Evolutionary conservation across 2,329 filamentous ascomycete species (phyloP).

Genomic region (Colletotrichum eremochloae): DNA sequence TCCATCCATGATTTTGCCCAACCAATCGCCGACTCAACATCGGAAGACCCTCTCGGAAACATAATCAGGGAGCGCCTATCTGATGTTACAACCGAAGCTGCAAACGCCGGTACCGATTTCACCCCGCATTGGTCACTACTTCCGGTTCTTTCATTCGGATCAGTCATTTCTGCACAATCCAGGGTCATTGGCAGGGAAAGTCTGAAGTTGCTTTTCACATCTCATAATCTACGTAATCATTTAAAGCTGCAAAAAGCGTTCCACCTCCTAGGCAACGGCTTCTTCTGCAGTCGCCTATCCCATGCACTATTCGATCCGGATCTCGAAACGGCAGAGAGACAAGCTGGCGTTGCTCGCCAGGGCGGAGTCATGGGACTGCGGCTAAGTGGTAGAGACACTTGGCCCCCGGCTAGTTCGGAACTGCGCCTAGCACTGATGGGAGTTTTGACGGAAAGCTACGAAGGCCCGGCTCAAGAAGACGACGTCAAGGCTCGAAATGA

Average conservation of each 20-base stretch:
- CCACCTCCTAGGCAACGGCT: constrained; percentile 85
- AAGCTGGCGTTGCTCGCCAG: constrained; percentile 75
- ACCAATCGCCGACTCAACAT: constrained; percentile 47
- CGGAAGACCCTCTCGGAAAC: constrained; percentile 43
- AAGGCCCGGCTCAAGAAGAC: constrained; percentile 38
- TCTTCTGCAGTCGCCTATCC: constrained; percentile 84
- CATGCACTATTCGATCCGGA: constrained; percentile 89
- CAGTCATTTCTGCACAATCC: constrained; percentile 80
- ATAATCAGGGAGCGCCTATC: constrained; percentile 51
- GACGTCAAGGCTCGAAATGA: constrained; percentile 38
- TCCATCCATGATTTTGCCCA: constrained; percentile 64
- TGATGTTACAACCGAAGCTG: constrained; percentile 31
- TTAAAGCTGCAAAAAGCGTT: constrained; percentile 82
- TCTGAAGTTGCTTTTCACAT: constrained; percentile 79
- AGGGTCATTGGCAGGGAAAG: constrained; percentile 82
- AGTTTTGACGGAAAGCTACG: constrained; percentile 82
- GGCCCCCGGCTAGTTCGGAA: constrained; percentile 96
- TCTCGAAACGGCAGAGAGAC: constrained; percentile 82
- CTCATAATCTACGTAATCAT: constrained; percentile 79
- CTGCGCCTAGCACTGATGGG: constrained; percentile 91
- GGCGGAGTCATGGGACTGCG: constrained; percentile 85
- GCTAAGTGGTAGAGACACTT: constrained; percentile 82
- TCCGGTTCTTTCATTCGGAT: constrained; percentile 81
- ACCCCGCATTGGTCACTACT: constrained; percentile 70
- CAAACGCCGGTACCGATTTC: constrained; percentile 48